Evolutionary conservation across 78 protist species (phyloP).

Genomic region (Planoprotostelium fungivorum): DNA sequence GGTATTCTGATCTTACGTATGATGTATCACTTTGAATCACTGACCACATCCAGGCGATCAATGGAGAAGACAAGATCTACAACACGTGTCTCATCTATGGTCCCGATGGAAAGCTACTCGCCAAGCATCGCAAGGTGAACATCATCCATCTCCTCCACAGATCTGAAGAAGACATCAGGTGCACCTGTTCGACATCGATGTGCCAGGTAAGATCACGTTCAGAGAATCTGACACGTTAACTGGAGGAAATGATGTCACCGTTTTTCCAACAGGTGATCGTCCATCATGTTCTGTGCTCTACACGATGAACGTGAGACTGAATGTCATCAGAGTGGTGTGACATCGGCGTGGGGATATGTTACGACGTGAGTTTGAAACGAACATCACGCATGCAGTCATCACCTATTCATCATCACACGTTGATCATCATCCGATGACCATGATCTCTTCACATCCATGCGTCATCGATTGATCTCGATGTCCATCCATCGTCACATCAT

Average conservation of each 20-base stretch:
- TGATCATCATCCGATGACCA: no score
- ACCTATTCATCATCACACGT: no score
- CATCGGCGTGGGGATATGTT: conserved; percentile 96
- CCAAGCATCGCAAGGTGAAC: conserved; percentile 75
- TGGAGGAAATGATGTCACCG: conserved; percentile 63
- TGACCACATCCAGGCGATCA: background rate
- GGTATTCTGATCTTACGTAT: background rate
- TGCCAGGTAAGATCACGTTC: conserved; percentile 84
- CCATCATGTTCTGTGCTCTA: background rate
- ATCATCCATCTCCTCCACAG: background rate
- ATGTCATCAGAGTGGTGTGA: conserved; percentile 1
- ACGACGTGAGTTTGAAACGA: no score
- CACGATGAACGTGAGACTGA: background rate
- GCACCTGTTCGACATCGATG: conserved; percentile 93
- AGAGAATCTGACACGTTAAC: conserved; percentile 77
- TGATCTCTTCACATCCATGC: no score
- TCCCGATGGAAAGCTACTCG: conserved; percentile 74
- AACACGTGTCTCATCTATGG: conserved; percentile 72
- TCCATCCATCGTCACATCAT: no score
- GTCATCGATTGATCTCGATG: no score
- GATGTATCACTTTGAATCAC: background rate
- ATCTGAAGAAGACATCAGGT: conserved; percentile 12
- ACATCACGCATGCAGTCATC: no score
- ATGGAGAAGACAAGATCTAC: conserved; percentile 67
- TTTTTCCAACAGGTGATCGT: conserved; percentile 56